phyloP scores from a whole-genome alignment of 345 rosid genomes.

The Pugionium dolabratum region DNA sequence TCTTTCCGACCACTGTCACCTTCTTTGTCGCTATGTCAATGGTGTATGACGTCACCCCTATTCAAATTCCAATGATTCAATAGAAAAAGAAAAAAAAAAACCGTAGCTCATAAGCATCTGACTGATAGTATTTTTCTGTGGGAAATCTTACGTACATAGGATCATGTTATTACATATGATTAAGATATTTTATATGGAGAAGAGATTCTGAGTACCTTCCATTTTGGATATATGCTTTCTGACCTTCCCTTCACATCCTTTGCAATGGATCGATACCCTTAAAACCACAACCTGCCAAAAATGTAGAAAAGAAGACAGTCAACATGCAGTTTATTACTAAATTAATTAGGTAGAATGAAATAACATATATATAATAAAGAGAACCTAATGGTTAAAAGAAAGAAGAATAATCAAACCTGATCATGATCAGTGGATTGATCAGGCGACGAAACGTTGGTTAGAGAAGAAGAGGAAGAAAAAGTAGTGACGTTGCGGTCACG shows the following conservation, averaged over 20 bases:
- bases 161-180: too few species aligned
- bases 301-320: background rate
- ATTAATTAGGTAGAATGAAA: background rate
- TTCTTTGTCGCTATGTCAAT: constrained; percentile 74
- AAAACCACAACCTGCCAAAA: constrained; percentile 73
- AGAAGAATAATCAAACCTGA: constrained; percentile 47
- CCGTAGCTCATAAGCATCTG: constrained; percentile 23
- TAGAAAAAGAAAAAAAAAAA: constrained; percentile 6
- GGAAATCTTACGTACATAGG: too few species aligned
- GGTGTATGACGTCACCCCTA: constrained; percentile 82
- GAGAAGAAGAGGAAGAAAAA: constrained; percentile 34
- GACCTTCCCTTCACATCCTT: constrained; percentile 95
- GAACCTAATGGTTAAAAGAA: too few species aligned
- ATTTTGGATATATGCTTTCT: constrained; percentile 87
- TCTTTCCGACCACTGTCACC: constrained; percentile 85
- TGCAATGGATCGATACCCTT: constrained; percentile 90
- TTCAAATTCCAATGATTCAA: background rate
- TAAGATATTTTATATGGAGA: constrained; percentile 35
- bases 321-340: background rate
- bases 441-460: constrained; percentile 47
- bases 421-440: constrained; percentile 49
- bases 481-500: constrained; percentile 46
- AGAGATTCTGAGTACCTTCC: constrained; percentile 60
- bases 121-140: background rate
- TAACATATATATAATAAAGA: background rate